Evolutionary conservation across 2,329 filamentous ascomycete species (phyloP), one percentile per base, ranked within the genome.

Genomic region (Aspergillus awamori): DNA sequence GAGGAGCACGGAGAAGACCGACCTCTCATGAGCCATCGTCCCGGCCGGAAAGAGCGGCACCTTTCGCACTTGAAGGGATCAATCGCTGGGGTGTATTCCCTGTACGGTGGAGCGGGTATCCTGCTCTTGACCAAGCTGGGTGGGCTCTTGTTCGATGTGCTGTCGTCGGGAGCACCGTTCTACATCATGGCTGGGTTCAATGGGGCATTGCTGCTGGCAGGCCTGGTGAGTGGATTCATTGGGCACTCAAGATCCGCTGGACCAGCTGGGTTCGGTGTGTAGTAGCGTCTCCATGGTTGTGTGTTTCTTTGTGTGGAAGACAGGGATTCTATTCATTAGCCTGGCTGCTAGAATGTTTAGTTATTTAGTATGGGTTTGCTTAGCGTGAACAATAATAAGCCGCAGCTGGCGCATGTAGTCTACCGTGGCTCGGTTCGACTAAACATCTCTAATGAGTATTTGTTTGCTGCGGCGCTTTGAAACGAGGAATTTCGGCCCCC

Each of bases 101-200:
- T 97, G 64, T 93, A 90, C 59, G 95, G 95, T 10, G 95, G 94
- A 13, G 90, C 88, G 0, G 95, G 93, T 0, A 99, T 99, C 56
- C 76, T 99, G 58, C 77, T 98, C 5, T 83, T 99, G 15, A 98
- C 95, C 0, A 99, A 99, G 78, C 76, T 95, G 4, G 95, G 95
- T 11, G 95, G 95, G 0, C 86, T 87, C 39, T 77, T 97, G 52
- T 99, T 98, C 71, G 95, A 99, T 75, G 82, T 77, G 20, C 80
- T 88, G 57, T 89, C 88, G 1, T 83, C 84, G 2, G 90, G 91
- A 0, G 90, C 91, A 10, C 95, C 95, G 0, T 98, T 99, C 74
- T 97, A 93, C 74, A 89, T 98, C 83, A 94, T 99, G 89, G 93
- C 93, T 0, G 81, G 81, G 0, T 98, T 98, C 74, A 98, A 98